These are phyloP conservation scores for Amanita brunnescens DNA, from an alignment of 768 basidiomycete species.

Conservation along the genomic window DNA sequence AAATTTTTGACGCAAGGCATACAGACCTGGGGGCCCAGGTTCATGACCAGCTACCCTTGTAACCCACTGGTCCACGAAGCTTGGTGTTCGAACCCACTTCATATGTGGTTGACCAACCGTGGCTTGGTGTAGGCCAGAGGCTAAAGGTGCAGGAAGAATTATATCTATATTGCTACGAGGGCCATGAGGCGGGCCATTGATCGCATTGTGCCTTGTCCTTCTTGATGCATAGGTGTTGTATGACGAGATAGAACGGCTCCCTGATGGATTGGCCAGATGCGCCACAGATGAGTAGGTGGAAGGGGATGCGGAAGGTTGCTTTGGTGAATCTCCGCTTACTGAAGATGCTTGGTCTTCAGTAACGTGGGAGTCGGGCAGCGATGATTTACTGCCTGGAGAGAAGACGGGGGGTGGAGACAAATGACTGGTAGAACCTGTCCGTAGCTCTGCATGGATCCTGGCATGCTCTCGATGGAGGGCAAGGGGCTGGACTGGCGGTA, in stretches of 20 bases:
- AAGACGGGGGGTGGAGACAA: slow-evolving; percentile 9
- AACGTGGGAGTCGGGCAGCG: slow-evolving; percentile 18
- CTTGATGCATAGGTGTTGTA: slow-evolving; percentile 12
- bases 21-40: neutral
- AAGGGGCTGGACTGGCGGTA: slow-evolving; percentile 59
- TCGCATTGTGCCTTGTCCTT: slow-evolving; percentile 20
- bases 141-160: slow-evolving; percentile 59
- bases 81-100: slow-evolving; percentile 13
- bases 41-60: neutral
- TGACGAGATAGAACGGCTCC: slow-evolving; percentile 22
- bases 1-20: no score
- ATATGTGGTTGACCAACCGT: slow-evolving; percentile 1
- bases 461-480: slow-evolving; percentile 59
- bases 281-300: slow-evolving; percentile 2
- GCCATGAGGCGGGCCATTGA: slow-evolving; percentile 55
- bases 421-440: slow-evolving; percentile 2
- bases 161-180: slow-evolving; percentile 56
- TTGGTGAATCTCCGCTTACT: slow-evolving; percentile 7
- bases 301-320: neutral
- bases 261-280: slow-evolving; percentile 14
- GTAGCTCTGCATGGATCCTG: slow-evolving; percentile 32
- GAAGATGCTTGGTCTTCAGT: slow-evolving; percentile 5
- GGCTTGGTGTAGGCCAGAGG: slow-evolving; percentile 20
- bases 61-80: slow-evolving; percentile 31
- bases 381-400: slow-evolving; percentile 23